Conservation (phyloP, 805 yeast species). For the Lachancea cidri region DNA sequence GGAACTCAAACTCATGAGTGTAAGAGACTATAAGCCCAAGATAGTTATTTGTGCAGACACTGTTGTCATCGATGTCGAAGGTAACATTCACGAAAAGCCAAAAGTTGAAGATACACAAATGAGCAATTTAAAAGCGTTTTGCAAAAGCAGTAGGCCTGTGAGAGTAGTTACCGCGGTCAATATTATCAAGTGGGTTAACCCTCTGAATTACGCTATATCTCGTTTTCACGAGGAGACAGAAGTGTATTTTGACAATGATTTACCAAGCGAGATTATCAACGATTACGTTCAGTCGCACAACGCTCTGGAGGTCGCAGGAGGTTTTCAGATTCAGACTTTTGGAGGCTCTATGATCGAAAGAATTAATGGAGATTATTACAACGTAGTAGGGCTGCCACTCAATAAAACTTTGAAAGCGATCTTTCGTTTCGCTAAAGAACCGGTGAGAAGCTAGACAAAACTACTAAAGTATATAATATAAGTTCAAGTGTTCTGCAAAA, state of each 20-base stretch:
- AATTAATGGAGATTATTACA: conserved; percentile 76
- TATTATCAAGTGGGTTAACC: conserved; percentile 32
- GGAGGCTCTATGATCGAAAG: conserved; percentile 61
- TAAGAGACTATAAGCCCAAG: conserved; percentile 10
- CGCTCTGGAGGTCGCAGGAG: conserved; percentile 85
- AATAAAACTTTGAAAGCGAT: conserved; percentile 40
- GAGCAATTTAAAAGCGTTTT: conserved; percentile 39
- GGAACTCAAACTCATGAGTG: conserved; percentile 24
- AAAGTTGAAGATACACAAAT: conserved; percentile 46
- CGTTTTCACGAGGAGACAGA: conserved; percentile 39
- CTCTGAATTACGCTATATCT: conserved; percentile 12
- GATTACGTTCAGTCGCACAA: conserved; percentile 67
- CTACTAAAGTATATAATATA: too few relatives aligned
- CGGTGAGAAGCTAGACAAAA: too few relatives aligned
- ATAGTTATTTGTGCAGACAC: conserved; percentile 75
- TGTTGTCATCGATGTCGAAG: conserved; percentile 51
- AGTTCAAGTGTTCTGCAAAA: too few relatives aligned
- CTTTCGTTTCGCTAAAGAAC: conserved; percentile 4
- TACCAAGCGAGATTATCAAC: conserved; percentile 51
- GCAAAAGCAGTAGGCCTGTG: conserved; percentile 45
- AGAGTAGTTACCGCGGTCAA: conserved; percentile 52
- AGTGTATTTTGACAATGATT: conserved; percentile 37
- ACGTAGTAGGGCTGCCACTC: conserved; percentile 84
- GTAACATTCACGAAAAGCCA: conserved; percentile 77
- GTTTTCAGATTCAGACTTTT: conserved; percentile 74